phyloP scores from a whole-genome alignment of 257 asterid species.

The Fraxinus excelsior region DNA sequence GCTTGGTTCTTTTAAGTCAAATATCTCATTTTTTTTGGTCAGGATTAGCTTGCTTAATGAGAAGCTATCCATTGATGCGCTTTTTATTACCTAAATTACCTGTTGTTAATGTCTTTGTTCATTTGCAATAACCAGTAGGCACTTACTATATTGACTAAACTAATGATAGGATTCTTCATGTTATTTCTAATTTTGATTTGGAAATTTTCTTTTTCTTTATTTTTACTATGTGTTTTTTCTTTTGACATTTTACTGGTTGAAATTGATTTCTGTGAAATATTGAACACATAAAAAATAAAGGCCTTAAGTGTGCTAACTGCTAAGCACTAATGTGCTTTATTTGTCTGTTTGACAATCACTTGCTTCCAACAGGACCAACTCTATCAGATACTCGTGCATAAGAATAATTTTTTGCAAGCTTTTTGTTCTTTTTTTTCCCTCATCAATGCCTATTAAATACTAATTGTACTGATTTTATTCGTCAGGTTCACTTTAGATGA shows the following conservation, averaged over 20 bases:
- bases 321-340: background rate
- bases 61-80: background rate
- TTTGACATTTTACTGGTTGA: slow-evolving; percentile 6
- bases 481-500: background rate
- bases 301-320: background rate
- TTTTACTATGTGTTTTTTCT: background rate
- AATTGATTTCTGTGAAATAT: background rate
- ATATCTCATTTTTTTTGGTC: background rate
- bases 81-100: slow-evolving; percentile 11
- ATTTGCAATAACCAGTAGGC: background rate
- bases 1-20: background rate
- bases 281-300: background rate
- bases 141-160: background rate
- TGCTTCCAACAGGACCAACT: background rate
- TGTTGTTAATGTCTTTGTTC: background rate
- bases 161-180: background rate
- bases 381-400: background rate
- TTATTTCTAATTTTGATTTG: background rate
- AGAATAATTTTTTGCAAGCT: background rate
- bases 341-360: background rate
- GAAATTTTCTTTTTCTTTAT: background rate
- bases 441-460: background rate
- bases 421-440: background rate
- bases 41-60: background rate
- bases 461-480: background rate